A percentile compares a stretch with the other conserved stretches of the same genome.
Conservation (phyloP, 2,329 filamentous ascomycete genomes). For the Biscogniauxia sp. region DNA sequence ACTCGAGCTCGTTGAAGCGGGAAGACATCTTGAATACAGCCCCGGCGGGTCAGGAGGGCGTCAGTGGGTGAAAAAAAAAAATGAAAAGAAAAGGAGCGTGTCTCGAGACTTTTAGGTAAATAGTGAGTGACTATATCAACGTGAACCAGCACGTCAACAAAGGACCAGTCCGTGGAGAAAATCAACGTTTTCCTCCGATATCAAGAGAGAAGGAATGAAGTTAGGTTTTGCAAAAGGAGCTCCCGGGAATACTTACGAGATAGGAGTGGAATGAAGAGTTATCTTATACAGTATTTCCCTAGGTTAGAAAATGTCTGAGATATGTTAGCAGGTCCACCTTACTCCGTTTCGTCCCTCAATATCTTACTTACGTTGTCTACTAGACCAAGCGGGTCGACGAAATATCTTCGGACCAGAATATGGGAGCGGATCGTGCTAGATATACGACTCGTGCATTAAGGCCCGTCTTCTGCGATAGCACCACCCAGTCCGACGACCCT, state of each 20-base stretch:
- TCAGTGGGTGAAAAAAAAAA: background rate
- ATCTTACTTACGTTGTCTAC: background rate
- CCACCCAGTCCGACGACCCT: background rate
- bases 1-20: conserved; percentile 21
- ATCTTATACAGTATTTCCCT: background rate
- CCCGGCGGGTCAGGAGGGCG: no score
- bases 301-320: background rate
- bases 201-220: background rate
- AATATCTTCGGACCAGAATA: background rate
- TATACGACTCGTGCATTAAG: background rate
- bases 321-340: background rate
- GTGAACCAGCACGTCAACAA: background rate
- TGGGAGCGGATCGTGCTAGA: background rate
- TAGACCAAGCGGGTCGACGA: background rate
- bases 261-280: background rate
- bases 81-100: background rate
- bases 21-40: conserved; percentile 7
- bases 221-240: background rate
- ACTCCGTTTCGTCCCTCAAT: background rate
- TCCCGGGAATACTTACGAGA: background rate
- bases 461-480: background rate
- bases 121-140: background rate
- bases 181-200: background rate
- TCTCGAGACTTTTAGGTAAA: background rate
- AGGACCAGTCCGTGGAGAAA: background rate